Conservation (phyloP, 1,284 basidiomycete genomes). For the Xerocomus cyaneibrunnescens region DNA sequence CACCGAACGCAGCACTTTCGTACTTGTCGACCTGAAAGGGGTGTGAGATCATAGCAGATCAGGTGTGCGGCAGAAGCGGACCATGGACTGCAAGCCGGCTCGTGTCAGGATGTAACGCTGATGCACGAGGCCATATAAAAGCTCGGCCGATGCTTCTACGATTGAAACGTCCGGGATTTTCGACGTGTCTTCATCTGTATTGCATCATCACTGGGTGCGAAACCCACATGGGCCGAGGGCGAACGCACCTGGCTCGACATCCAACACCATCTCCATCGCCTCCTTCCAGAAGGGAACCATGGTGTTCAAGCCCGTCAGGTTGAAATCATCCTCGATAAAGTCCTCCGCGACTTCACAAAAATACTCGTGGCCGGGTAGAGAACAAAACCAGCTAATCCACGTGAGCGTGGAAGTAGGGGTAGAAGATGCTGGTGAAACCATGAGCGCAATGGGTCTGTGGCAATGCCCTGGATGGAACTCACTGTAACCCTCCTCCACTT, state of each 20-base stretch:
- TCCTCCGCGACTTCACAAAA: conserved; percentile 98
- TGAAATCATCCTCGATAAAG: conserved; percentile 99
- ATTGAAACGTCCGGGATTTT: conserved; percentile 95
- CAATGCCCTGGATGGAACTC: conserved; percentile 35
- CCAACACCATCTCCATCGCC: conserved; percentile 99
- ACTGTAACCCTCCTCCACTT: conserved; percentile 72
- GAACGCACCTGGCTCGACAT: conserved; percentile 92
- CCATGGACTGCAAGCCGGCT: conserved; percentile 94
- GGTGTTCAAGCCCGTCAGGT: conserved; percentile 92
- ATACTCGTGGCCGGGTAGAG: conserved; percentile 97
- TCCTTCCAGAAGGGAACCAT: conserved; percentile 99
- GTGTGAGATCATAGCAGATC: conserved; percentile 22
- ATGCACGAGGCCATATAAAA: conserved; percentile 97
- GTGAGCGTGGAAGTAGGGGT: conserved; percentile 87
- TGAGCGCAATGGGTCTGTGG: conserved; percentile 15
- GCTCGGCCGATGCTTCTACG: conserved; percentile 96
- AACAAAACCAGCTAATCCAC: conserved; percentile 99
- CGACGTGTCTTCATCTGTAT: conserved; percentile 86
- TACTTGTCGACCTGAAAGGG: conserved; percentile 87
- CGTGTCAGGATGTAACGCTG: conserved; percentile 97
- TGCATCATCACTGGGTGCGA: conserved; percentile 13
- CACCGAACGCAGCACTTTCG: conserved; percentile 89
- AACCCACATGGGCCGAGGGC: conserved; percentile 18
- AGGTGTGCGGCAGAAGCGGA: conserved; percentile 39
- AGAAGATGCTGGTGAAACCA: conserved; percentile 60